Evolutionary conservation across 306 rosid genomes (phyloP).

Genomic region (Calophaca sinica): DNA sequence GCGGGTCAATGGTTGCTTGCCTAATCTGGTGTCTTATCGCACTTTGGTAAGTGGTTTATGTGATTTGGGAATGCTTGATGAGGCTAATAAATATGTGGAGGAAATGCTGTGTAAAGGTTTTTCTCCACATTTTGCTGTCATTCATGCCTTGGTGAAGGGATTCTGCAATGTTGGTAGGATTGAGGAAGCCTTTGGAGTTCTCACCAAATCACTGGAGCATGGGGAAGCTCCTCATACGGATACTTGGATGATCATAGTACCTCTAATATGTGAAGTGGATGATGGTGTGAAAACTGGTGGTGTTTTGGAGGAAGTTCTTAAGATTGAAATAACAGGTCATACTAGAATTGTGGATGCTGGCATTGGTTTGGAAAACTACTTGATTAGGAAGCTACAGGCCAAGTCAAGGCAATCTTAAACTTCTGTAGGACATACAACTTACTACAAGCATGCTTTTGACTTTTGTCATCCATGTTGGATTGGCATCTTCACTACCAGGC

Average conservation of each 20-base stretch:
- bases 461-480: conserved; percentile 25
- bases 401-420: conserved; percentile 46
- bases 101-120: conserved; percentile 72
- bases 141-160: conserved; percentile 70
- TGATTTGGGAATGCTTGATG: conserved; percentile 71
- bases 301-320: conserved; percentile 57
- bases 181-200: conserved; percentile 73
- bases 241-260: conserved; percentile 67
- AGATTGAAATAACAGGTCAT: conserved; percentile 58
- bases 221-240: conserved; percentile 77
- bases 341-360: conserved; percentile 74
- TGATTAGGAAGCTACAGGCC: conserved; percentile 60
- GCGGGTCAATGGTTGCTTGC: conserved; percentile 76
- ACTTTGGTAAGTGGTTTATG: conserved; percentile 73
- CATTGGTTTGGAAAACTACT: conserved; percentile 69
- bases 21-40: conserved; percentile 79
- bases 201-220: conserved; percentile 55
- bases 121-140: conserved; percentile 72
- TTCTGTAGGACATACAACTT: neutral
- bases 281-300: conserved; percentile 50
- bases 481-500: neutral
- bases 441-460: neutral
- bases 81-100: conserved; percentile 62
- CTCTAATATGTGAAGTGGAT: conserved; percentile 66
- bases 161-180: conserved; percentile 73